These are phyloP conservation scores for Monascus purpureus DNA, from an alignment of 495 filamentous ascomycete genomes.

Conservation along the genomic window DNA sequence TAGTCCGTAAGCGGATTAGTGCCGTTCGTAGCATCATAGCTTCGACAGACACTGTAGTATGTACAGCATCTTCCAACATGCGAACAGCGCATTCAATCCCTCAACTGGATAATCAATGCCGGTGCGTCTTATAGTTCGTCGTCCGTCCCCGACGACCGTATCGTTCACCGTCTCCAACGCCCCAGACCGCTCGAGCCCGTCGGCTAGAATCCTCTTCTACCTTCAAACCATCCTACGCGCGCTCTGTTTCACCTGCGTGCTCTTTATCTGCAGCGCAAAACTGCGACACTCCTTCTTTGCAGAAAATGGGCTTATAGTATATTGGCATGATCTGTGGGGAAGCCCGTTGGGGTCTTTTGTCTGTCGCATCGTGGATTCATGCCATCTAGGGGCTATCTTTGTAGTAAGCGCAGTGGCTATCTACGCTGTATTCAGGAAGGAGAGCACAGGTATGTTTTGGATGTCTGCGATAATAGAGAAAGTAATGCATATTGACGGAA, in stretches of 20 bases:
- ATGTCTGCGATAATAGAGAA: too few relatives aligned
- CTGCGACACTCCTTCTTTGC: slow-evolving; percentile 15
- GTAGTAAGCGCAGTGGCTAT: slow-evolving; percentile 18
- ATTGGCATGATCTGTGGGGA: slow-evolving; percentile 22
- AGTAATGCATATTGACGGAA: too few relatives aligned
- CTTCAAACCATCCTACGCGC: slow-evolving; percentile 35
- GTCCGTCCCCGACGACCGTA: slow-evolving; percentile 73
- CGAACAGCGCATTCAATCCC: neutral
- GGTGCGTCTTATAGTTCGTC: slow-evolving; percentile 46
- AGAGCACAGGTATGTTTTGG: slow-evolving; percentile 29
- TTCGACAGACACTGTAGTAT: too few relatives aligned
- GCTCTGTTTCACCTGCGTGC: slow-evolving; percentile 24
- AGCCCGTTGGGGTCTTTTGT: slow-evolving; percentile 13
- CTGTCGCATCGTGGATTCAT: slow-evolving; percentile 22
- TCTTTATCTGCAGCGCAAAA: slow-evolving; percentile 28
- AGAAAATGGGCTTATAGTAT: slow-evolving; percentile 10
- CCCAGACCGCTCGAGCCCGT: slow-evolving; percentile 38
- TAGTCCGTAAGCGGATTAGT: slow-evolving; percentile 11
- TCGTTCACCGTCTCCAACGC: slow-evolving; percentile 75
- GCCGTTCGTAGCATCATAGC: slow-evolving; percentile 1
- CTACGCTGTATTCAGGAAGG: slow-evolving; percentile 35
- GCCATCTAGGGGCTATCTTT: slow-evolving; percentile 17
- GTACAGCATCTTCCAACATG: neutral
- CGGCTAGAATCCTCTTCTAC: slow-evolving; percentile 38
- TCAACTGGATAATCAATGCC: too few relatives aligned